These are phyloP conservation scores for Trichothecium sympodiale DNA, from an alignment of 2,329 filamentous ascomycete species.

Conservation along the genomic window DNA sequence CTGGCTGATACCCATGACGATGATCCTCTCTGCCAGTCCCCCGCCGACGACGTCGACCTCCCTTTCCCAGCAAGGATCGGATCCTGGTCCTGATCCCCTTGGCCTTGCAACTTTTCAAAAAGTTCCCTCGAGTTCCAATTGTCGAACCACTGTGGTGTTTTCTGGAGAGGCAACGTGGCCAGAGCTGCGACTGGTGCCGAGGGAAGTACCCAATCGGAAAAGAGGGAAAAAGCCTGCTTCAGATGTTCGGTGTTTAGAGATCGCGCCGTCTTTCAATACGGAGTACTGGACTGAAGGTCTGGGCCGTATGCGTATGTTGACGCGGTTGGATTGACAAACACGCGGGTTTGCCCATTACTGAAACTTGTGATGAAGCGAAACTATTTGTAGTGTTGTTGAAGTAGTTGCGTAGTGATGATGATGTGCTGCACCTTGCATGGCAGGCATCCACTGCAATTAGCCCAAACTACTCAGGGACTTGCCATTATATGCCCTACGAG, in stretches of 20 bases:
- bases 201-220: conserved; percentile 39
- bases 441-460: too few species aligned
- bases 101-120: conserved; percentile 28
- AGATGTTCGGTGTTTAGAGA: conserved; percentile 21
- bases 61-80: conserved; percentile 15
- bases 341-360: too few species aligned
- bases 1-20: conserved; percentile 35
- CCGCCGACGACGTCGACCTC: conserved; percentile 26
- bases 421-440: too few species aligned
- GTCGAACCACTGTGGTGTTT: conserved; percentile 37
- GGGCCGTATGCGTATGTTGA: too few species aligned
- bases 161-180: conserved; percentile 16
- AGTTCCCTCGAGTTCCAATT: conserved; percentile 31
- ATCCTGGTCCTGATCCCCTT: conserved; percentile 27
- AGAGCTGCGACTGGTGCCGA: conserved; percentile 21
- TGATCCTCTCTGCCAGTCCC: conserved; percentile 24
- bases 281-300: too few species aligned
- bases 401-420: too few species aligned
- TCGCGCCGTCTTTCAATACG: conserved; percentile 9
- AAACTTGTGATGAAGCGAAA: too few species aligned
- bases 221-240: conserved; percentile 27
- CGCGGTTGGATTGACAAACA: too few species aligned
- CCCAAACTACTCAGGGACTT: too few species aligned
- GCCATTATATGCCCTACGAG: too few species aligned
- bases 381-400: too few species aligned